Base-by-base conservation (phyloP, 2,329 filamentous ascomycete genomes). In the Aspergillus ibericus region DNA sequence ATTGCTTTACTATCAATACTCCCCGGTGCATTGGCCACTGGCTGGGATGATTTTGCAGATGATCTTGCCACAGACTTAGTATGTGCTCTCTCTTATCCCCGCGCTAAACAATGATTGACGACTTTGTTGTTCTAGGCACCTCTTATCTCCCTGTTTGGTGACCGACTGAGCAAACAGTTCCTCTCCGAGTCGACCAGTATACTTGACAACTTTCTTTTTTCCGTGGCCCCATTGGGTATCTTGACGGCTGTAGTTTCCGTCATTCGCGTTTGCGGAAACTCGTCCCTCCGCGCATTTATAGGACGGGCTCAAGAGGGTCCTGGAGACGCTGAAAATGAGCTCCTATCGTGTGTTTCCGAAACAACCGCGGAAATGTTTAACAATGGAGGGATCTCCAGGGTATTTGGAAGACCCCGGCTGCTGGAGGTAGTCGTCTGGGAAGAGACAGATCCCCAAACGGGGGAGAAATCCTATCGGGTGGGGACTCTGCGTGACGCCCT, bases 151-250 rank as follows among this genome's bases (percentile, higher is more conserved):
- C 68, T 80, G 0, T 82, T 82, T 36, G 80, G 80, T 1, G 80
- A 82, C 40, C 70, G 75, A 18, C 74, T 81, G 3, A 78, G 79
- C 0, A 81, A 77, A 64, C 80, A 82, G 63, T 82, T 80, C 54
- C 72, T 82, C 22, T 81, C 77, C 48, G 73, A 81, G 34, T 75
- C 76, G 0, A 70, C 77, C 2, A 73, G 69, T 2, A 68, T 72
- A 47, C 64, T 76, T 0, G 81, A 83, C 40, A 75, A 77, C 36
- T 65, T 83, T 1, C 75, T 81, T 4, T 74, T 83, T n/a, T 76
- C 80, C 0, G 71, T 82, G 50, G 79, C 74, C 0, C 81, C 81
- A 0, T 56, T 83, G 1, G 78, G 80, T 0, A 77, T 82, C 3
- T 60, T 82, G 12, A 82, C 80, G 0, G 71, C 72, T 0, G 69